Evolutionary conservation across 768 basidiomycete genomes (phyloP), one percentile per base, ranked within the genome.

Genomic region (Royoungia palumana): DNA sequence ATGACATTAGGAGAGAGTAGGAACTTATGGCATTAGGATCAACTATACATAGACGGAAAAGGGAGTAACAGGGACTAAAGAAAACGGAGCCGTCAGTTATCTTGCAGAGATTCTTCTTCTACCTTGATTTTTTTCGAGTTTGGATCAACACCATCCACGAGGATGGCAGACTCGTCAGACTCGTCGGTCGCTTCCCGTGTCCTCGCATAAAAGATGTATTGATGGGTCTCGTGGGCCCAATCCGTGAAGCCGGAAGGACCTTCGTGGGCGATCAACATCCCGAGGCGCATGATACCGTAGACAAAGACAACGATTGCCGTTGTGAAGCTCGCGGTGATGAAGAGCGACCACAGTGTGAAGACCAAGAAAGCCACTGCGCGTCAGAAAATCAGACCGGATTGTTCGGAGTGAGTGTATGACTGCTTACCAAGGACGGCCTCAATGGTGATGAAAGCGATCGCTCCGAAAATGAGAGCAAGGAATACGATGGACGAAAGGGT

Each of bases 251-350:
- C 67, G 34, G 64, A 63, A 13, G 55, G 41, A 5, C 74, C 75
- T 28, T 67, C 59, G 21, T 60, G 46, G n/a, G 67, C 63, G 28
- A 75, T 55, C 17, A 70, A 64, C 41, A 62, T 54, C 8, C 69
- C 57, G 35, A 76, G 65, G 41, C 70, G 69, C 36, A 55, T 60
- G 13, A 57, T 50, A 24, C 69, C 57, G 52, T 74, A 76, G 37
- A 61, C 53, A 37, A 53, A 60, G 30, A 69, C 43, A 34, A 59
- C 49, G 32, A 61, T 44, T 16, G 60, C 48, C 22, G 75, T 72
- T 25, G 67, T 47, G 58, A 70, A 63, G 44, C 63, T 53, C 16
- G 75, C 66, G 13, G 63, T 62, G 21, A 69, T 47, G 42, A 72
- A 57, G 7, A 68, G 62, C 16, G 61, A 63, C 49, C 68, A 59